Evolutionary conservation across 345 rosid genomes (phyloP).

Genomic region (Euphorbia peplus): DNA sequence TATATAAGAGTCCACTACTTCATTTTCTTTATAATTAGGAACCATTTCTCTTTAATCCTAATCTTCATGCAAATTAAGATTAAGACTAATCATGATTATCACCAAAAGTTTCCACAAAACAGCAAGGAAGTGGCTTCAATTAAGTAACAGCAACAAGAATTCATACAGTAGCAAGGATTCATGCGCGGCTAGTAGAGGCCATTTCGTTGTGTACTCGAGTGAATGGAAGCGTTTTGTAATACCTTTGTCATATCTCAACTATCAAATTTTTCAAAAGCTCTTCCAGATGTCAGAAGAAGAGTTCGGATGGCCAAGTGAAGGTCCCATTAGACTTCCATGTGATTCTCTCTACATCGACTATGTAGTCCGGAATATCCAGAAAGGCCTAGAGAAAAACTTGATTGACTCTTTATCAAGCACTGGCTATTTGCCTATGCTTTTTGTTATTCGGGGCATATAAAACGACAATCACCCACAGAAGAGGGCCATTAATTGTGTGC

Average conservation of each 20-base stretch:
- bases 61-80: neutral
- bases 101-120: conserved; percentile 3
- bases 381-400: neutral
- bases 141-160: neutral
- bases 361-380: neutral
- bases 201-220: conserved; percentile 12
- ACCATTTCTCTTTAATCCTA: no score
- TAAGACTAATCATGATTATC: conserved; percentile 6
- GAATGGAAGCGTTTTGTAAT: conserved; percentile 5
- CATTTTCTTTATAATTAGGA: no score
- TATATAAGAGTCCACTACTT: neutral
- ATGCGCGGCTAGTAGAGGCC: conserved; percentile 12
- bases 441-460: neutral
- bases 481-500: neutral
- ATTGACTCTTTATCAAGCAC: neutral
- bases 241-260: conserved; percentile 10
- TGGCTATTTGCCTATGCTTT: neutral
- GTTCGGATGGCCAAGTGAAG: conserved; percentile 4
- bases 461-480: neutral
- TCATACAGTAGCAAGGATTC: neutral
- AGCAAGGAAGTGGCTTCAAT: neutral
- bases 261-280: neutral
- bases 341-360: neutral
- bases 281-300: conserved; percentile 15
- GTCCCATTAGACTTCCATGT: conserved; percentile 8